Percentiles rank a stretch among this genome's conserved stretches.
These are phyloP conservation scores for Cutaneotrichosporon cavernicola DNA, from an alignment of 1,284 basidiomycete species.

Conservation along the genomic window DNA sequence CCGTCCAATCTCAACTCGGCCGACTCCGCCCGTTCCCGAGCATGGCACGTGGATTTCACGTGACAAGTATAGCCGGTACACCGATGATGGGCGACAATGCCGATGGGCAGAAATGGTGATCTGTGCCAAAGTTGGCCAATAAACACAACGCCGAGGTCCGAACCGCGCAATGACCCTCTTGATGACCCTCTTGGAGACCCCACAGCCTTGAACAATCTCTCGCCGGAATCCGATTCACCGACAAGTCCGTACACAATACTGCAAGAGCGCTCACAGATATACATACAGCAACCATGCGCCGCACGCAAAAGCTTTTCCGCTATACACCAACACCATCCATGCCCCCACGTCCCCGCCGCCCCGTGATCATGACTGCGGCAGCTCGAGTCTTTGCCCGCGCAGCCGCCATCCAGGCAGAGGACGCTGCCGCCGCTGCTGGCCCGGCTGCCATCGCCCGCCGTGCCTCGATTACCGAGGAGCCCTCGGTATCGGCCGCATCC, in stretches of 20 bases:
- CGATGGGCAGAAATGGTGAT: neutral
- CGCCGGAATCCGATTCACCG: neutral
- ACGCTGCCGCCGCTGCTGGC: constrained; percentile 27
- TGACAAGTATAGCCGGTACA: neutral
- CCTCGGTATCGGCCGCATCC: neutral
- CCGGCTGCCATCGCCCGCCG: constrained; percentile 6
- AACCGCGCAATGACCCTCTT: neutral
- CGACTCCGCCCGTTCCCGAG: too few species aligned
- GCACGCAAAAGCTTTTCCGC: neutral
- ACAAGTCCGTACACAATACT: neutral
- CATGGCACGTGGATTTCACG: neutral
- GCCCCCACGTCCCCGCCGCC: constrained; percentile 5
- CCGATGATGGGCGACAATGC: neutral
- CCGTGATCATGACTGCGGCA: constrained; percentile 26
- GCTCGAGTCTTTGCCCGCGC: constrained; percentile 46
- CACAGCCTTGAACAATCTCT: neutral
- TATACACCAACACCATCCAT: neutral
- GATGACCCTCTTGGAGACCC: neutral
- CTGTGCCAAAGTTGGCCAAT: neutral
- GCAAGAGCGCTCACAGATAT: neutral
- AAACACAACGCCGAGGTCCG: neutral
- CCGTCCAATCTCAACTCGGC: too few species aligned
- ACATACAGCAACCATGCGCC: constrained; percentile 2
- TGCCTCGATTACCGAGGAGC: neutral
- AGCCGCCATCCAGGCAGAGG: constrained; percentile 47